A percentile compares a stretch with the other conserved stretches of the same genome.
phyloP scores from a whole-genome alignment of 768 basidiomycete species.

The Mycena chlorophos region DNA sequence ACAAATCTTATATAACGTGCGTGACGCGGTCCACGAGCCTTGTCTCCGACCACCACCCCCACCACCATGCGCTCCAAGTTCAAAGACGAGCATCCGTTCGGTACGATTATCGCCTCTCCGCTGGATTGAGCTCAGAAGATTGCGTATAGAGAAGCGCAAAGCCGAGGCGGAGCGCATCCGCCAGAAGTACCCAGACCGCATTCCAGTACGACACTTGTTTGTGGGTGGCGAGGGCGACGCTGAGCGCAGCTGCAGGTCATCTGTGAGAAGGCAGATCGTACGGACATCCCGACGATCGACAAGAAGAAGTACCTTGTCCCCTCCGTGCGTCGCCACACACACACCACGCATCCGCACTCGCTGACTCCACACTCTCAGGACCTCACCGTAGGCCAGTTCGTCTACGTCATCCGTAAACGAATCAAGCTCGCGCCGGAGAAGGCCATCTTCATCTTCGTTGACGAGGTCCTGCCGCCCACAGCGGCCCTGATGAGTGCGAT shows the following conservation, averaged over 20 bases:
- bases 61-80: constrained; percentile 86
- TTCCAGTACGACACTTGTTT: constrained; percentile 69
- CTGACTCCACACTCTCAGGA: constrained; percentile 52
- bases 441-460: constrained; percentile 99
- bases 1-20: background rate
- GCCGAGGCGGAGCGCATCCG: constrained; percentile 97
- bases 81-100: constrained; percentile 99
- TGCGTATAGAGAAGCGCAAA: constrained; percentile 89
- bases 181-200: constrained; percentile 98
- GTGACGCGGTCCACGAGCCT: background rate
- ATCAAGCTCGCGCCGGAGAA: constrained; percentile 99
- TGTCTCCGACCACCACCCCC: constrained; percentile 26
- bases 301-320: constrained; percentile 99
- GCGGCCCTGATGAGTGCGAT: constrained; percentile 98
- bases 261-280: constrained; percentile 98
- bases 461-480: constrained; percentile 97
- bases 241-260: constrained; percentile 69
- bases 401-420: constrained; percentile 99
- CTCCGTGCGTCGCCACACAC: constrained; percentile 59
- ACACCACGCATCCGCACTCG: background rate
- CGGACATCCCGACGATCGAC: constrained; percentile 98
- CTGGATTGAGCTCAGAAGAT: constrained; percentile 33
- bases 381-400: constrained; percentile 96
- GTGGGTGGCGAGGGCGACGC: constrained; percentile 2
- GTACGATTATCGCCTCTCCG: constrained; percentile 47